Conservation (phyloP, 2,329 filamentous ascomycete species). For the Lasiodiplodia citricola region DNA sequence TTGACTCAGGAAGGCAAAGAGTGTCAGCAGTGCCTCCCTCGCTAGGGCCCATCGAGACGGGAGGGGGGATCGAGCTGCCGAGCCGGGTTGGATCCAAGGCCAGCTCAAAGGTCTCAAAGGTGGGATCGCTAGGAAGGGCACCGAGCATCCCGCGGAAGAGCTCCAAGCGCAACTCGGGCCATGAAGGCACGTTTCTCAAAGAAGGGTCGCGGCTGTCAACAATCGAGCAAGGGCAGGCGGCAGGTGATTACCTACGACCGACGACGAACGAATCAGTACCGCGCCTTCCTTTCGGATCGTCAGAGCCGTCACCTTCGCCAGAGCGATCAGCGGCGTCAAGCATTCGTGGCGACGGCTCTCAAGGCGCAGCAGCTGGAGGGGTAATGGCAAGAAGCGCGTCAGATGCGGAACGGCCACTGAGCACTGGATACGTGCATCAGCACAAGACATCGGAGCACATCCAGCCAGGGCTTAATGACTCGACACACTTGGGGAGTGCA, state of each 20-base stretch:
- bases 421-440: conserved; percentile 46
- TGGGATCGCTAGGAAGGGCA: conserved; percentile 32
- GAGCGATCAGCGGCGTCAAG: conserved; percentile 45
- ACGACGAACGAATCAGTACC: conserved; percentile 25
- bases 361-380: neutral
- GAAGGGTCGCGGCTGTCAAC: conserved; percentile 37
- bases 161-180: conserved; percentile 54
- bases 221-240: conserved; percentile 35
- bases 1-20: conserved; percentile 45
- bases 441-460: conserved; percentile 46
- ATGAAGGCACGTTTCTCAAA: conserved; percentile 36
- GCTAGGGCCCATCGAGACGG: conserved; percentile 65
- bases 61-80: conserved; percentile 66
- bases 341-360: conserved; percentile 10
- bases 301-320: conserved; percentile 42
- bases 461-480: conserved; percentile 39
- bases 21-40: conserved; percentile 60
- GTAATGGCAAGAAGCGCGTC: neutral
- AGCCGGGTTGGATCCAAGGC: conserved; percentile 67
- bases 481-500: conserved; percentile 41
- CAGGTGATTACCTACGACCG: conserved; percentile 15
- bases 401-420: conserved; percentile 37
- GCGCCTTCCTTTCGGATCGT: conserved; percentile 44
- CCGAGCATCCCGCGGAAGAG: conserved; percentile 70
- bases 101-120: conserved; percentile 47